A percentile compares a stretch with the other conserved stretches of the same genome.
These are phyloP conservation scores for Populus davidiana DNA, from an alignment of 345 rosid genomes.

Conservation along the genomic window DNA sequence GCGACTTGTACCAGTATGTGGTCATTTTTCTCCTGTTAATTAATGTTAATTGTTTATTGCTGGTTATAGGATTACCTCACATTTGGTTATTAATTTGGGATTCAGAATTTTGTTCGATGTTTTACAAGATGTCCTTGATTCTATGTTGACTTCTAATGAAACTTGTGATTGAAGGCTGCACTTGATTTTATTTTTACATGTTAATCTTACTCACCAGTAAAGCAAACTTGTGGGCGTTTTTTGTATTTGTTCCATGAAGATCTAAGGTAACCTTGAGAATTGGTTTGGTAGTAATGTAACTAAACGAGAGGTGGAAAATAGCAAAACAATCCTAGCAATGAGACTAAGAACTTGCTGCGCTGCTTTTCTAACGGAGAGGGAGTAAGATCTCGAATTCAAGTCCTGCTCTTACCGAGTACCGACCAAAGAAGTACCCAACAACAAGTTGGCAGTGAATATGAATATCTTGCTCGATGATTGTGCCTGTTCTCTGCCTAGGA, in stretches of 20 bases:
- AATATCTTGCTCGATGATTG: neutral
- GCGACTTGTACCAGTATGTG: slow-evolving; percentile 75
- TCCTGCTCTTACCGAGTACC: neutral
- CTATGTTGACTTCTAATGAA: neutral
- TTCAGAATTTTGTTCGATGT: neutral
- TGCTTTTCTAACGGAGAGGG: neutral
- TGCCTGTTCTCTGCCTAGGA: neutral
- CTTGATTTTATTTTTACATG: neutral
- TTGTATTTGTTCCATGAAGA: neutral
- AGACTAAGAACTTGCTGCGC: no score
- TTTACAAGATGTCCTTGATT: neutral
- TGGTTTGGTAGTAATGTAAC: neutral
- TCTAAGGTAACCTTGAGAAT: neutral
- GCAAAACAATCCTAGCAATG: no score
- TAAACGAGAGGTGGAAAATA: no score
- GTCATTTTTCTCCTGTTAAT: neutral
- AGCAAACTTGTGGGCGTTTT: neutral
- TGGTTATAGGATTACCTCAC: neutral
- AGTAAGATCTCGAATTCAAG: neutral
- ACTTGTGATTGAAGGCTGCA: neutral
- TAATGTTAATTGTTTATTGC: no score
- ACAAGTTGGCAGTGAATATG: neutral
- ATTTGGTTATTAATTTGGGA: neutral
- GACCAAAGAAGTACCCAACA: neutral
- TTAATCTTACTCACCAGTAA: no score